A percentile compares a stretch with the other conserved stretches of the same genome.
phyloP scores from a whole-genome alignment of 164 flowering plant genomes.

The Vitis labrusca region DNA sequence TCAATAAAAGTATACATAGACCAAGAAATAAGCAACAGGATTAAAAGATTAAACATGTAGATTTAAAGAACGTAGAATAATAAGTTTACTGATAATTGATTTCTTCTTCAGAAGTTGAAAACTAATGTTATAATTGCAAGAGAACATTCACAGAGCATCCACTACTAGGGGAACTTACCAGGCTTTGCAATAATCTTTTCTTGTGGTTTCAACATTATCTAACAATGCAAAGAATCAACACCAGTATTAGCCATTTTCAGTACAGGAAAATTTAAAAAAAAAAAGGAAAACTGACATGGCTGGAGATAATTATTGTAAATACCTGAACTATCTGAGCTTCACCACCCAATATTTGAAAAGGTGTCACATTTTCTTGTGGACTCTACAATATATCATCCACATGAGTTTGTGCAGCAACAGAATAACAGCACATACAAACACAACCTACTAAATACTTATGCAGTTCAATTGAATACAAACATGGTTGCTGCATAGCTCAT shows the following conservation, averaged over 20 bases:
- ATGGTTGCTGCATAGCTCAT: neutral
- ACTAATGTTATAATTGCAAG: neutral
- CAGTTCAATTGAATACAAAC: neutral
- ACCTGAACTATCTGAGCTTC: conserved; percentile 96
- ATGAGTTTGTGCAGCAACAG: conserved; percentile 2
- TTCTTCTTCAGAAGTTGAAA: too few relatives aligned
- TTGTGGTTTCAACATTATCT: conserved; percentile 96
- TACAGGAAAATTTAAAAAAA: neutral
- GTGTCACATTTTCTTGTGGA: conserved; percentile 67
- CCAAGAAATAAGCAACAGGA: too few relatives aligned
- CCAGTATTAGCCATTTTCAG: neutral
- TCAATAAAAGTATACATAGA: too few relatives aligned
- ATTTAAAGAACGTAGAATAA: too few relatives aligned
- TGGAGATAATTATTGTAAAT: conserved; percentile 1
- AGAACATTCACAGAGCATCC: neutral
- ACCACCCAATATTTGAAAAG: conserved; percentile 88
- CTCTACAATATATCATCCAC: conserved; percentile 41
- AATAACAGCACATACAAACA: neutral
- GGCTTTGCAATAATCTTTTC: conserved; percentile 83
- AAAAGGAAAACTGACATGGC: neutral
- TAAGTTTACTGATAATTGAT: too few relatives aligned
- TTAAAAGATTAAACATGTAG: too few relatives aligned
- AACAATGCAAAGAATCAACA: conserved; percentile 17
- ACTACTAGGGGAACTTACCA: conserved; percentile 43
- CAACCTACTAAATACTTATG: neutral